phyloP scores from a whole-genome alignment of 306 rosid genomes.

The Mimosa pudica region DNA sequence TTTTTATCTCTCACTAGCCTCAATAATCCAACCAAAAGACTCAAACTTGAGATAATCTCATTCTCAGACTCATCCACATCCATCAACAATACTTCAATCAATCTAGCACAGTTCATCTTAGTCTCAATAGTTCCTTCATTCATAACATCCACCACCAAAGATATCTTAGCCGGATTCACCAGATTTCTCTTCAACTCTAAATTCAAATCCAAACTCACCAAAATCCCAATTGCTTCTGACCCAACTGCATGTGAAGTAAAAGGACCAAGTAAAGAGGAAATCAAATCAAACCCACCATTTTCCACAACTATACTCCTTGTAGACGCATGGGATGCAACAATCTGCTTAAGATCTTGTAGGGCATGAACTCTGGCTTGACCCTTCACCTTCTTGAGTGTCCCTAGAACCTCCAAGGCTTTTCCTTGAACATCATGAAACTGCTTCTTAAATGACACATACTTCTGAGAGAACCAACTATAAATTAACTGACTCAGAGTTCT shows the following conservation, averaged over 20 bases:
- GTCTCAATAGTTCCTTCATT: constrained; percentile 81
- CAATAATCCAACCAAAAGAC: constrained; percentile 74
- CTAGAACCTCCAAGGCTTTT: constrained; percentile 55
- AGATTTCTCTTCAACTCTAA: constrained; percentile 52
- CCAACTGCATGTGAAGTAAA: constrained; percentile 86
- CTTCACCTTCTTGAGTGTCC: constrained; percentile 59
- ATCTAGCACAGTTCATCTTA: constrained; percentile 71
- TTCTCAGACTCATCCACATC: constrained; percentile 50
- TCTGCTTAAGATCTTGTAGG: constrained; percentile 55
- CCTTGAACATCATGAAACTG: constrained; percentile 71
- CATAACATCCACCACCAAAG: constrained; percentile 70
- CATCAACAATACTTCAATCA: constrained; percentile 52
- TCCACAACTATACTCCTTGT: constrained; percentile 48
- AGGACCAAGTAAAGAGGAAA: constrained; percentile 66
- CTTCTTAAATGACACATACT: constrained; percentile 60
- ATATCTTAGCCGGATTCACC: constrained; percentile 67
- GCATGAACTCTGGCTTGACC: constrained; percentile 77
- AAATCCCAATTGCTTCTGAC: constrained; percentile 73
- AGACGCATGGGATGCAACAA: constrained; percentile 47
- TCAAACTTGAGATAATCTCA: constrained; percentile 55
- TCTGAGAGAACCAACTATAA: constrained; percentile 66
- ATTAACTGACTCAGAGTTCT: constrained; percentile 66
- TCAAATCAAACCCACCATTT: constrained; percentile 49
- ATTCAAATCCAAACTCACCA: constrained; percentile 56
- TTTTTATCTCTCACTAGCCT: constrained; percentile 70